These are phyloP conservation scores for Aspergillus transmontanensis DNA, from an alignment of 2,329 filamentous ascomycete genomes.

Conservation along the genomic window DNA sequence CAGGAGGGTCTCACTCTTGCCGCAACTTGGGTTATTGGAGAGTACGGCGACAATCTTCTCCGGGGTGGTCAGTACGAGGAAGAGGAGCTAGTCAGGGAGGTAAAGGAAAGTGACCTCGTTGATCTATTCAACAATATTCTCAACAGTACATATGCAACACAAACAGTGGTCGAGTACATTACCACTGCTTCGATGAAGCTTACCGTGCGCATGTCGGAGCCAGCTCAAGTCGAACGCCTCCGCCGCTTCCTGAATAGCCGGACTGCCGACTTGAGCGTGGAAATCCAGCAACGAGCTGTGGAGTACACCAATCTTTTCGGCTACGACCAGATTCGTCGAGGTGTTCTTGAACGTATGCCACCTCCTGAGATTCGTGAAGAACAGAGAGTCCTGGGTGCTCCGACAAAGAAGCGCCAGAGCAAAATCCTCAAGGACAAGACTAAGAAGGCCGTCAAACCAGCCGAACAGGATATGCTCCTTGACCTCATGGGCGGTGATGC, in stretches of 20 bases:
- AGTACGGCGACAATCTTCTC: constrained; percentile 90
- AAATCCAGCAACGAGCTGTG: constrained; percentile 93
- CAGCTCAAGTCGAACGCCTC: constrained; percentile 83
- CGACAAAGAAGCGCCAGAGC: constrained; percentile 66
- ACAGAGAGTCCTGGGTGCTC: constrained; percentile 83
- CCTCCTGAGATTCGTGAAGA: constrained; percentile 95
- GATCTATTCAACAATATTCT: constrained; percentile 92
- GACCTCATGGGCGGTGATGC: constrained; percentile 88
- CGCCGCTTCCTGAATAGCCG: constrained; percentile 75
- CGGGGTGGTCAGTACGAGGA: constrained; percentile 90
- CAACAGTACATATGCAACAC: constrained; percentile 90
- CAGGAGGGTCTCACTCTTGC: constrained; percentile 94
- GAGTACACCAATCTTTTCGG: constrained; percentile 95
- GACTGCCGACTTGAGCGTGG: constrained; percentile 86
- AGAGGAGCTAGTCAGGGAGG: constrained; percentile 79
- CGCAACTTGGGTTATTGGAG: constrained; percentile 95
- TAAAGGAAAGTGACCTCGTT: constrained; percentile 86
- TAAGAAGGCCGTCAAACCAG: constrained; percentile 75
- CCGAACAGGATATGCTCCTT: constrained; percentile 86
- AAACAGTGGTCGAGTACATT: constrained; percentile 93
- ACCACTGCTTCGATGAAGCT: constrained; percentile 93
- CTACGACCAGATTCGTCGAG: constrained; percentile 81
- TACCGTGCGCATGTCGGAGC: constrained; percentile 81
- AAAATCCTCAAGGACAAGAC: constrained; percentile 71
- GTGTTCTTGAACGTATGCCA: constrained; percentile 97